A percentile compares a stretch with the other conserved stretches of the same genome.
Conservation (phyloP, 1,139 yeast genomes). For the Zygoascus hellenicus region DNA sequence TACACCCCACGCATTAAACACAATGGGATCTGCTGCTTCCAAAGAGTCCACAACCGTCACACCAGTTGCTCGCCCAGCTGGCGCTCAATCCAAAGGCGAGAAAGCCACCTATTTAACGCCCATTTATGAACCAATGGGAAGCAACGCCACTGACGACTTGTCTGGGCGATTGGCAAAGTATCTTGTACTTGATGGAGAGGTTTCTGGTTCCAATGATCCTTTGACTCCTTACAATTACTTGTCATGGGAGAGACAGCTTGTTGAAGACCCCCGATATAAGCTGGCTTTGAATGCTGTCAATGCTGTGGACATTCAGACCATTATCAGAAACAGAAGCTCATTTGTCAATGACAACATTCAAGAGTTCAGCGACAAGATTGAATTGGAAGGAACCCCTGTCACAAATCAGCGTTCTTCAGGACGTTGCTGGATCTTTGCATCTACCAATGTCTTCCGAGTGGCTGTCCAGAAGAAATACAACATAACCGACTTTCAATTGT, state of each 20-base stretch:
- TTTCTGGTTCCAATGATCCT: slow-evolving; percentile 29
- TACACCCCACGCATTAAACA: neutral
- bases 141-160: slow-evolving; percentile 11
- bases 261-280: slow-evolving; percentile 49
- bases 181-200: slow-evolving; percentile 14
- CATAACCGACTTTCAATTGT: slow-evolving; percentile 63
- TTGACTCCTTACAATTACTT: slow-evolving; percentile 35
- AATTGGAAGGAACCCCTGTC: slow-evolving; percentile 51
- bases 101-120: slow-evolving; percentile 8
- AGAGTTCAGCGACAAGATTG: slow-evolving; percentile 50
- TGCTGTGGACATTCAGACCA: slow-evolving; percentile 42
- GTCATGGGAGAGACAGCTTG: slow-evolving; percentile 49
- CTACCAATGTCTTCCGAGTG: slow-evolving; percentile 55
- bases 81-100: slow-evolving; percentile 2
- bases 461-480: slow-evolving; percentile 51
- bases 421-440: slow-evolving; percentile 66
- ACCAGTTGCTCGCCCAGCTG: neutral
- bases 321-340: slow-evolving; percentile 39
- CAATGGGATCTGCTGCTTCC: slow-evolving; percentile 15
- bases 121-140: neutral
- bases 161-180: slow-evolving; percentile 20
- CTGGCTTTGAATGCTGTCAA: slow-evolving; percentile 57
- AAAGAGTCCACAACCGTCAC: slow-evolving; percentile 10
- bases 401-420: slow-evolving; percentile 58
- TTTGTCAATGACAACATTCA: slow-evolving; percentile 40